Percentiles rank a stretch among this genome's conserved stretches.
Evolutionary conservation across 768 basidiomycete genomes (phyloP).

Genomic region (Termitomyces sp.): DNA sequence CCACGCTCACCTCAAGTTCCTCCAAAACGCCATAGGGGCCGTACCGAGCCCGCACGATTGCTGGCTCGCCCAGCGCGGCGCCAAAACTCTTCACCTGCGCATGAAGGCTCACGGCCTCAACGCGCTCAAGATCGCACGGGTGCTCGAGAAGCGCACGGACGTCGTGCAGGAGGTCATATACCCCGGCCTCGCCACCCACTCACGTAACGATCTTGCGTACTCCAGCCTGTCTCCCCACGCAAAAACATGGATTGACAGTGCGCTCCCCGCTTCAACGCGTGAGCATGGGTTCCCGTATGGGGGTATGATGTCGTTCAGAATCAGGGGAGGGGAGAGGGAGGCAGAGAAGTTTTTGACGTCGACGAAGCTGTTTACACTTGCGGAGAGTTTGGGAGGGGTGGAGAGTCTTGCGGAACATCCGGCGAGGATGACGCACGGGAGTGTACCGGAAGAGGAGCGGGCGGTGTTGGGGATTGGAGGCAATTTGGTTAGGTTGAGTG

Average conservation of each 20-base stretch:
- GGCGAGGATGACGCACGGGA: constrained; percentile 84
- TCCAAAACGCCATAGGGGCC: constrained; percentile 87
- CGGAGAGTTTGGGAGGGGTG: constrained; percentile 89
- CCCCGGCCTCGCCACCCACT: constrained; percentile 72
- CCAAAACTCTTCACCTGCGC: constrained; percentile 87
- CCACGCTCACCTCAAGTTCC: constrained; percentile 65
- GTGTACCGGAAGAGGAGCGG: constrained; percentile 67
- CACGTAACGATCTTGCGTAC: constrained; percentile 64
- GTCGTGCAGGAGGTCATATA: constrained; percentile 83
- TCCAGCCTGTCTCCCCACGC: constrained; percentile 67
- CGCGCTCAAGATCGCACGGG: constrained; percentile 71
- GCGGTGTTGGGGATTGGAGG: constrained; percentile 72
- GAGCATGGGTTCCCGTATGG: constrained; percentile 75
- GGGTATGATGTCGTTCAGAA: constrained; percentile 86
- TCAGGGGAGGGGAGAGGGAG: constrained; percentile 50
- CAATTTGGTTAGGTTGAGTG: constrained; percentile 73
- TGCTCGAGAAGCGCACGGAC: constrained; percentile 47
- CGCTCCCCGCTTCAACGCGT: constrained; percentile 25
- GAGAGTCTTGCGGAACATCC: constrained; percentile 90
- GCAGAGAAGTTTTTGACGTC: constrained; percentile 68
- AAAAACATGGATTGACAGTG: constrained; percentile 49
- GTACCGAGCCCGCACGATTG: constrained; percentile 84
- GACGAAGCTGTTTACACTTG: constrained; percentile 70
- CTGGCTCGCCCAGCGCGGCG: constrained; percentile 87
- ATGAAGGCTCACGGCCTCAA: constrained; percentile 86